Conservation (phyloP, 495 filamentous ascomycete genomes). For the Glarea lozoyensis region DNA sequence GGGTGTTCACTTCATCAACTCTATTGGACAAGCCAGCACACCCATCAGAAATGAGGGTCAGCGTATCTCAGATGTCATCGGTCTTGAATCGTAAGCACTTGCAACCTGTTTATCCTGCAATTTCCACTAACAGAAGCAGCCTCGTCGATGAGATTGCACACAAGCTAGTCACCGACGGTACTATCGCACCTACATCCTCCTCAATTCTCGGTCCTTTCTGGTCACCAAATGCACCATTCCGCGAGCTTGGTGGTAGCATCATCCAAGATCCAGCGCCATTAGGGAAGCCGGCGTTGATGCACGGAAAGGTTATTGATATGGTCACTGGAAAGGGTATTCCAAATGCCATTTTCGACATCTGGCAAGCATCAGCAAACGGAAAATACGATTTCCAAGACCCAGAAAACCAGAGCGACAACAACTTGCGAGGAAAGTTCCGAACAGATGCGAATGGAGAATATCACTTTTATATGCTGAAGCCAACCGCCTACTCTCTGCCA, state of each 20-base stretch:
- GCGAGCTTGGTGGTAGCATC: constrained; percentile 58
- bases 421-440: constrained; percentile 74
- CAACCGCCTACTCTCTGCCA: constrained; percentile 65
- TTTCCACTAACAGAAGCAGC: constrained; percentile 24
- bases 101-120: constrained; percentile 1
- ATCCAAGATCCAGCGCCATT: constrained; percentile 56
- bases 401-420: constrained; percentile 64
- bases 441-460: constrained; percentile 69
- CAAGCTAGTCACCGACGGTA: constrained; percentile 62
- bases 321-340: constrained; percentile 58
- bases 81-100: constrained; percentile 63
- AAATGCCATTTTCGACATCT: constrained; percentile 71
- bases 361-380: constrained; percentile 76
- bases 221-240: constrained; percentile 74
- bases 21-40: constrained; percentile 22
- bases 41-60: constrained; percentile 58
- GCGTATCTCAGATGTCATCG: constrained; percentile 66
- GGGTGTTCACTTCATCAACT: constrained; percentile 52
- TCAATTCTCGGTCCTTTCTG: constrained; percentile 83
- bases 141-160: constrained; percentile 80
- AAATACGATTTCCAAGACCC: constrained; percentile 87
- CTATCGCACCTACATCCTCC: constrained; percentile 67
- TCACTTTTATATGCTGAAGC: constrained; percentile 72
- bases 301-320: constrained; percentile 64
- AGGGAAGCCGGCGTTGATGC: constrained; percentile 44